phyloP scores from a whole-genome alignment of 768 basidiomycete genomes.

The Leccinum variicolor region DNA sequence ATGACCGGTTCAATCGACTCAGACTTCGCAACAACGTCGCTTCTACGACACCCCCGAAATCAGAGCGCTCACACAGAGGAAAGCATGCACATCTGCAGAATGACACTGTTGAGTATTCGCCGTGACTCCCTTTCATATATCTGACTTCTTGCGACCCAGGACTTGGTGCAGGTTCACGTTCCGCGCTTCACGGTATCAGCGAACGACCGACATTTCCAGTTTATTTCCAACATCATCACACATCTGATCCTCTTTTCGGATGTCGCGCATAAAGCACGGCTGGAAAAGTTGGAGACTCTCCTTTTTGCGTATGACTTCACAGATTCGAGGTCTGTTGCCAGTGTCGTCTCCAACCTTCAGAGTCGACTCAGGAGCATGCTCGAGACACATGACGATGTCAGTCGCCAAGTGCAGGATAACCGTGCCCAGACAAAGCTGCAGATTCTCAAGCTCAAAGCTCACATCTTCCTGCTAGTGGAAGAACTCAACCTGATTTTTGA shows the following conservation, averaged over 20 bases:
- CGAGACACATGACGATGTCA: constrained; percentile 46
- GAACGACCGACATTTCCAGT: constrained; percentile 75
- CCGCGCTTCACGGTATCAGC: constrained; percentile 88
- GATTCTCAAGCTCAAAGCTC: constrained; percentile 64
- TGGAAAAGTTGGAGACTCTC: constrained; percentile 77
- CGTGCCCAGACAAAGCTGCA: constrained; percentile 47
- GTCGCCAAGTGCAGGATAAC: constrained; percentile 29
- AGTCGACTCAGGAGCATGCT: constrained; percentile 61
- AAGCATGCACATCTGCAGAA: constrained; percentile 51
- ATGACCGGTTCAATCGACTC: constrained; percentile 93
- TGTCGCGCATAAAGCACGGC: constrained; percentile 72
- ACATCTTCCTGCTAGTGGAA: constrained; percentile 68
- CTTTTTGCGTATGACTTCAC: constrained; percentile 88
- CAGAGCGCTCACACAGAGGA: constrained; percentile 25
- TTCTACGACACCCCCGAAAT: constrained; percentile 44
- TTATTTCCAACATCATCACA: constrained; percentile 83
- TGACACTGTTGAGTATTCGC: constrained; percentile 50
- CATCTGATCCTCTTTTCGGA: constrained; percentile 90
- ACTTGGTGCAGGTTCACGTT: constrained; percentile 76
- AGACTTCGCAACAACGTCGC: constrained; percentile 73
- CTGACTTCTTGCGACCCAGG: constrained; percentile 42
- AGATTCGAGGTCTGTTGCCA: constrained; percentile 66
- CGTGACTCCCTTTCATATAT: not conserved
- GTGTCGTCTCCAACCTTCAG: constrained; percentile 72
- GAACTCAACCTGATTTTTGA: constrained; percentile 85